phyloP scores from a whole-genome alignment of 1,284 basidiomycete genomes.

The Apiotrichum mycotoxinovorans region DNA sequence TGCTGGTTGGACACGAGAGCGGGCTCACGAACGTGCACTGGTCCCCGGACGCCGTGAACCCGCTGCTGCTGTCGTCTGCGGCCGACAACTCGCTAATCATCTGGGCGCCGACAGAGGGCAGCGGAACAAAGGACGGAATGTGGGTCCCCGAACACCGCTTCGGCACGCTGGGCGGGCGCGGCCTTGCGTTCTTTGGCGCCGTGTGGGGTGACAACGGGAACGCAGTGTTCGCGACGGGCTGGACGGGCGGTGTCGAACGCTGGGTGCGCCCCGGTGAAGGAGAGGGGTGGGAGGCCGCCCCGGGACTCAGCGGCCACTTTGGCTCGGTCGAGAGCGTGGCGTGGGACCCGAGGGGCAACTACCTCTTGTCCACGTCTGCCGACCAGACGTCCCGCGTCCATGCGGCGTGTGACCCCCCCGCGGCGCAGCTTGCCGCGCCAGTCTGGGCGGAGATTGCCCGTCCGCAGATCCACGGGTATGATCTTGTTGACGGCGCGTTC shows the following conservation, averaged over 20 bases:
- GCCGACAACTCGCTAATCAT: slow-evolving; percentile 88
- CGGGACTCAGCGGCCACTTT: slow-evolving; percentile 76
- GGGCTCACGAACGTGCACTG: slow-evolving; percentile 83
- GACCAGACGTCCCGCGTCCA: slow-evolving; percentile 90
- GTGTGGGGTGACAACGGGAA: slow-evolving; percentile 58
- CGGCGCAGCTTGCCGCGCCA: slow-evolving; percentile 16
- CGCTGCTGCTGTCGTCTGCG: slow-evolving; percentile 75
- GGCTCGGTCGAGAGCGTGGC: slow-evolving; percentile 70
- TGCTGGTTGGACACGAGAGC: slow-evolving; percentile 86
- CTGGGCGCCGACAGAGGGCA: slow-evolving; percentile 58
- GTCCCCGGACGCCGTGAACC: slow-evolving; percentile 54
- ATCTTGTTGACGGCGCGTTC: slow-evolving; percentile 75
- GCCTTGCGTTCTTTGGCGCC: slow-evolving; percentile 84
- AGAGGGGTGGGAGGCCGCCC: slow-evolving; percentile 67
- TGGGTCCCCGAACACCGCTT: slow-evolving; percentile 88
- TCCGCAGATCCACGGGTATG: slow-evolving; percentile 93
- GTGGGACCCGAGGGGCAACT: slow-evolving; percentile 81
- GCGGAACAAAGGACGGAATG: slow-evolving; percentile 55
- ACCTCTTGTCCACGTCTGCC: slow-evolving; percentile 72
- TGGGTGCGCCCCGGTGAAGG: slow-evolving; percentile 61
- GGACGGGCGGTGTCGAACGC: slow-evolving; percentile 85
- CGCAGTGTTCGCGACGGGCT: slow-evolving; percentile 79
- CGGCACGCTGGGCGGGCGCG: slow-evolving; percentile 83
- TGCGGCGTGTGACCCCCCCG: slow-evolving; percentile 51
- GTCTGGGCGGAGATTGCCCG: slow-evolving; percentile 82